These are phyloP conservation scores for Penicillium concentricum DNA, from an alignment of 2,329 filamentous ascomycete genomes.

Conservation along the genomic window DNA sequence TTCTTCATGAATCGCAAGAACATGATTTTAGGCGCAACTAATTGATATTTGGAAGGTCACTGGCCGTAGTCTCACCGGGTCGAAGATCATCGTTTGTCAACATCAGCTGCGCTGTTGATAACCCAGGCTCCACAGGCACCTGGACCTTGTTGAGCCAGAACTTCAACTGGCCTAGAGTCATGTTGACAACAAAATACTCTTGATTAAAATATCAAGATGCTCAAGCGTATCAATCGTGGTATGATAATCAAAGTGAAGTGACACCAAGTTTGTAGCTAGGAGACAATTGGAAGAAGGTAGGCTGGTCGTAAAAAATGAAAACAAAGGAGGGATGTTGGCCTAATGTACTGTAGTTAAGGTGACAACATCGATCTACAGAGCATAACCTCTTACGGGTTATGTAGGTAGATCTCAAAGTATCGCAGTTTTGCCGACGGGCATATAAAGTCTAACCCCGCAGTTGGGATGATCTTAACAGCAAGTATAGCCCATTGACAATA, in stretches of 20 bases:
- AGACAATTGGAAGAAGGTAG: too few species aligned
- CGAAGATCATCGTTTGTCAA: constrained; percentile 14
- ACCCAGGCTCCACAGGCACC: constrained; percentile 9
- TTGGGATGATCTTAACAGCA: too few species aligned
- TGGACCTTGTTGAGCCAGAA: constrained; percentile 7
- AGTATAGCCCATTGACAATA: too few species aligned
- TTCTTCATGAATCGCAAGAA: background rate
- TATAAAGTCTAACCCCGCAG: too few species aligned
- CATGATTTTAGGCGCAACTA: background rate
- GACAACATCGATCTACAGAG: too few species aligned
- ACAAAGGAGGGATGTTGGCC: too few species aligned
- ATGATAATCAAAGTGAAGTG: background rate
- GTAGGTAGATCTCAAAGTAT: too few species aligned
- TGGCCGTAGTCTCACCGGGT: constrained; percentile 4
- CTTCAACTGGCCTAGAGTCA: background rate
- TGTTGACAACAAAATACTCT: background rate
- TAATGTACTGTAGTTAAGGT: too few species aligned
- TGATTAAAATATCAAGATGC: background rate
- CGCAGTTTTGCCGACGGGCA: too few species aligned
- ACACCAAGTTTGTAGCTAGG: too few species aligned
- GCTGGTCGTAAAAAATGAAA: too few species aligned
- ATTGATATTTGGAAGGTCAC: background rate
- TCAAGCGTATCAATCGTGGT: background rate
- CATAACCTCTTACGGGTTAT: too few species aligned
- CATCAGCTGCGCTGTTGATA: constrained; percentile 14